Evolutionary conservation across 441 rosid genomes (phyloP).

Genomic region (Pelargonium cotyledonis): DNA sequence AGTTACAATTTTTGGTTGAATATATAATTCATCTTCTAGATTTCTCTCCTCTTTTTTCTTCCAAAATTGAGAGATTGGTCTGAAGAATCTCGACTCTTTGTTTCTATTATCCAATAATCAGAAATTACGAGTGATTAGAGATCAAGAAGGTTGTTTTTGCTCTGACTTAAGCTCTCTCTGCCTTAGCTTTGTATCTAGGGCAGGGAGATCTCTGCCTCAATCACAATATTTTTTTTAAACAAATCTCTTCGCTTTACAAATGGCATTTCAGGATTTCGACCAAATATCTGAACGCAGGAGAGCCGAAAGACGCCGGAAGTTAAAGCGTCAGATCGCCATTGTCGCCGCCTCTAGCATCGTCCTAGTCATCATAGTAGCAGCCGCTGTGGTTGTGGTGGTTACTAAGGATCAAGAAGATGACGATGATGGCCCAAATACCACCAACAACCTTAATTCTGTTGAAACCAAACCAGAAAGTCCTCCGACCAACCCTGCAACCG

Average conservation of each 20-base stretch:
- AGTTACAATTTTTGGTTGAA: too few relatives aligned
- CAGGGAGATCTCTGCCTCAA: constrained; percentile 49
- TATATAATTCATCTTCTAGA: too few relatives aligned
- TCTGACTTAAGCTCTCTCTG: constrained; percentile 35
- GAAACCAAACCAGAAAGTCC: too few relatives aligned
- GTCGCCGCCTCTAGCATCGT: constrained; percentile 30
- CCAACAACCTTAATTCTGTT: background rate
- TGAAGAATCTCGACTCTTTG: too few relatives aligned
- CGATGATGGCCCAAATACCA: background rate
- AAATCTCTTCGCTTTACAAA: background rate
- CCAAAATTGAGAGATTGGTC: too few relatives aligned
- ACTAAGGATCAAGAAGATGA: constrained; percentile 14
- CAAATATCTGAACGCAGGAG: constrained; percentile 55
- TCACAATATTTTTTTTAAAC: background rate
- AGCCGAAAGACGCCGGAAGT: constrained; percentile 45
- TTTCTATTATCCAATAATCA: too few relatives aligned
- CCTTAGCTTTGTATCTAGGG: constrained; percentile 59
- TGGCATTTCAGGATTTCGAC: constrained; percentile 87
- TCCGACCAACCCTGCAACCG: too few relatives aligned
- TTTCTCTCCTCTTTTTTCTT: too few relatives aligned
- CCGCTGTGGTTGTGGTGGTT: constrained; percentile 30
- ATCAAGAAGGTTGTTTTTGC: too few relatives aligned
- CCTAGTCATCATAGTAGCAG: constrained; percentile 33
- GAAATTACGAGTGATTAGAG: too few relatives aligned
- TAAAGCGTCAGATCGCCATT: constrained; percentile 37